These are phyloP conservation scores for Aegilops speltoides DNA, from an alignment of 176 grass and related monocot species.

Conservation along the genomic window DNA sequence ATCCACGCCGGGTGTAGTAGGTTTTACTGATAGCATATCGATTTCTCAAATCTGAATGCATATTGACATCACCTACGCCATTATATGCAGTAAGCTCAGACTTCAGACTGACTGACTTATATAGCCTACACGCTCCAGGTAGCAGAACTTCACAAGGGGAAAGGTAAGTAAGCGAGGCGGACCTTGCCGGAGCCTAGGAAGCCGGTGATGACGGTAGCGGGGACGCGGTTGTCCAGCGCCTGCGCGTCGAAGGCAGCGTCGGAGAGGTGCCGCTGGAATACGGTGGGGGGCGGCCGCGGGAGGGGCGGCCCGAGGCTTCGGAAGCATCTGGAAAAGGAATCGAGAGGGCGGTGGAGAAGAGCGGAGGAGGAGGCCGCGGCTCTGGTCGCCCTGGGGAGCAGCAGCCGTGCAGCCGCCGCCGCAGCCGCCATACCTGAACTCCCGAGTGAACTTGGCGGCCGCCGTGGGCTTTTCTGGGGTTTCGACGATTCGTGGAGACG, in stretches of 20 bases:
- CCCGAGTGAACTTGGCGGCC: not conserved
- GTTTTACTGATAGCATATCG: not conserved
- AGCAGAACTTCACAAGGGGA: not conserved
- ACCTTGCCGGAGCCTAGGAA: constrained; percentile 77
- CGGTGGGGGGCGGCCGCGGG: not conserved
- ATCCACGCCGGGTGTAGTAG: not conserved
- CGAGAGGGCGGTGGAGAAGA: constrained; percentile 13
- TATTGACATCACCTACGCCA: not conserved
- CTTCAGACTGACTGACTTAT: not conserved
- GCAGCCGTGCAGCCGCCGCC: constrained; percentile 28
- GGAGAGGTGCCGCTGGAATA: constrained; percentile 20
- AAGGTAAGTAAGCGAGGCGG: constrained; percentile 1
- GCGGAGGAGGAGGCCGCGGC: constrained; percentile 4
- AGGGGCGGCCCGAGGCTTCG: constrained; percentile 10
- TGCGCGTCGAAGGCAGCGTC: constrained; percentile 39
- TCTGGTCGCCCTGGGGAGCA: constrained; percentile 44
- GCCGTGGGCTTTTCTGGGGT: not conserved
- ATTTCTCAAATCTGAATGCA: not conserved
- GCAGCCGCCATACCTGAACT: constrained; percentile 25
- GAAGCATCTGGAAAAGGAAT: constrained; percentile 20
- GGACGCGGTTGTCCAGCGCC: constrained; percentile 58
- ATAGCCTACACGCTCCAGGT: not conserved
- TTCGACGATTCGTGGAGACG: not conserved
- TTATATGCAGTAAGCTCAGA: not conserved
- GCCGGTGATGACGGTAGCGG: constrained; percentile 72